Evolutionary conservation across 2,329 filamentous ascomycete species (phyloP), one percentile per base, ranked within the genome.

Genomic region (Gliomastix tumulicola): DNA sequence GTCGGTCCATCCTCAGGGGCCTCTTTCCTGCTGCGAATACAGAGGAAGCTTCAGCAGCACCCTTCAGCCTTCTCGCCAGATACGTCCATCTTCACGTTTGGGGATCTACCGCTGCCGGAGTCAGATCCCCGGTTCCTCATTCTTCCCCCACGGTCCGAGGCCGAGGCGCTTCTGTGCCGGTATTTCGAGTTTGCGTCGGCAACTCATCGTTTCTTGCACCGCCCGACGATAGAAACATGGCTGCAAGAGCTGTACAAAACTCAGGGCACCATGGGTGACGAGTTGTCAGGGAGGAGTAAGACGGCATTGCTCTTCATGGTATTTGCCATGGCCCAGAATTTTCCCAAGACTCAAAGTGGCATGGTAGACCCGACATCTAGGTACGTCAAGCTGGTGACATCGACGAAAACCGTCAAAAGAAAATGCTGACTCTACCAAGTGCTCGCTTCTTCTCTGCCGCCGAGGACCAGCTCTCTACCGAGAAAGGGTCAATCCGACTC

Each of bases 171-270:
- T 6, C 51, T 75, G 0, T 54, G 59, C 18, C 51, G 69, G 12
- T 76, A 76, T 37, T 75, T 76, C 45, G 71, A 75, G 33, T 72
- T 69, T 41, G 69, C 69, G 4, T 66, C 71, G 18, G 69, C 73
- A 5, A 75, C 72, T 0, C 71, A 76, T 42, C 61, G 71, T 2
- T 74, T 73, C 41, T 48, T 76, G 21, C 70, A 75, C 45, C 57
- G 69, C 3, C 65, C 65, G 0, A 69, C 63, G 3, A 61, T 74
- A 3, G 62, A 70, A 38, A 40, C 45, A 9, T 73, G 69, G 66
- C 48, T 66, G 5, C 53, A 61, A 22, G 53, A 66, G 21, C 57
- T 67, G 28, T 57, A 60, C 34, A 53, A 54, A 7, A 59, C 44
- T 1, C 36, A 48, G 16, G 51, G 50, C 6, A 40, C 37, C 3